Conservation (phyloP, 2,329 filamentous ascomycete genomes). For the Diaporthe sp. region DNA sequence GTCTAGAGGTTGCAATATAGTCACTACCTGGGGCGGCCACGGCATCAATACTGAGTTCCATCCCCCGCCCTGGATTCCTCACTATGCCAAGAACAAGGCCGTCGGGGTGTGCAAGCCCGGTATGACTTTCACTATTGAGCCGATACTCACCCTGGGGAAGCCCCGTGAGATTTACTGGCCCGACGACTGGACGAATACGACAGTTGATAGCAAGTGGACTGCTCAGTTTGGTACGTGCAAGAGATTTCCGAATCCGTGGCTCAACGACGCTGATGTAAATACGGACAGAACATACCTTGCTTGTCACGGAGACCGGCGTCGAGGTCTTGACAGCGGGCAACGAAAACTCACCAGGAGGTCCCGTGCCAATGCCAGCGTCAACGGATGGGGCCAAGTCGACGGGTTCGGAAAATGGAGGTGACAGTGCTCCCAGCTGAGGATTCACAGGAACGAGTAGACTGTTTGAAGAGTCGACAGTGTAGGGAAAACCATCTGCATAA, state of each 20-base stretch:
- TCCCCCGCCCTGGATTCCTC: slow-evolving; percentile 91
- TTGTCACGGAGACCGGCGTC: slow-evolving; percentile 87
- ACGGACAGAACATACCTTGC: slow-evolving; percentile 79
- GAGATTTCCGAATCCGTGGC: slow-evolving; percentile 47
- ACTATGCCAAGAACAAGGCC: slow-evolving; percentile 99
- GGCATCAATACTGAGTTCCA: slow-evolving; percentile 96
- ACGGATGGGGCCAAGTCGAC: neutral
- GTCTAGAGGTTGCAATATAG: slow-evolving; percentile 85
- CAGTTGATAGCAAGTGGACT: slow-evolving; percentile 87
- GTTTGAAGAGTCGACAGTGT: too few relatives aligned
- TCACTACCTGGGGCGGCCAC: slow-evolving; percentile 96
- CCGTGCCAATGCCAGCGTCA: slow-evolving; percentile 68
- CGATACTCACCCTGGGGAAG: slow-evolving; percentile 96
- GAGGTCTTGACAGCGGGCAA: slow-evolving; percentile 85
- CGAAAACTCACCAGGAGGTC: slow-evolving; percentile 82
- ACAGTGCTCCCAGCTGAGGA: neutral
- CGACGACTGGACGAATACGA: slow-evolving; percentile 98
- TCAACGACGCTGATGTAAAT: neutral
- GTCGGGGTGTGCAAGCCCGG: slow-evolving; percentile 94
- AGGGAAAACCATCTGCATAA: neutral
- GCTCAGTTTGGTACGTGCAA: slow-evolving; percentile 84
- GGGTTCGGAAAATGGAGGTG: neutral
- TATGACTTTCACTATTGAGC: slow-evolving; percentile 99
- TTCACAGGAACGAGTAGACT: too few relatives aligned
- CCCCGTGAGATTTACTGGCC: slow-evolving; percentile 97